These are phyloP conservation scores for Candida broadrunensis DNA, from an alignment of 805 yeast species.

Conservation along the genomic window DNA sequence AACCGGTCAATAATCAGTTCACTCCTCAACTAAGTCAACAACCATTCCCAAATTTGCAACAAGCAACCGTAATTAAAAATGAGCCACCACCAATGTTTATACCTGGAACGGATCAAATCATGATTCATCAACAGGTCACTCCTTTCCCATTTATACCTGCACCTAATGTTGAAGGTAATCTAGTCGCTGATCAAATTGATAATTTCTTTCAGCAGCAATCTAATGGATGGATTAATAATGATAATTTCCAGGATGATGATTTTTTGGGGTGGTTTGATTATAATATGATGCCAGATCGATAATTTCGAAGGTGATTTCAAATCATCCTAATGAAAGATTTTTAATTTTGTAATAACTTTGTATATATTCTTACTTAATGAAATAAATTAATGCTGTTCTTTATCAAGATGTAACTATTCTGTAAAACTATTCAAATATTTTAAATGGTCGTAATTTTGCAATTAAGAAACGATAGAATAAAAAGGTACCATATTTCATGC, in stretches of 20 bases:
- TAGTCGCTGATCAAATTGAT: constrained; percentile 39
- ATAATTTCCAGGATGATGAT: constrained; percentile 63
- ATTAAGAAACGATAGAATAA: neutral
- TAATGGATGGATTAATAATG: constrained; percentile 78
- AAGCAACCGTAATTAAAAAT: neutral
- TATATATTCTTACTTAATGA: too few relatives aligned
- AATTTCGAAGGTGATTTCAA: neutral
- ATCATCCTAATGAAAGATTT: neutral
- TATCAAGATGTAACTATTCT: too few relatives aligned
- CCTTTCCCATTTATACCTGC: constrained; percentile 1
- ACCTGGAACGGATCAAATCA: constrained; percentile 2
- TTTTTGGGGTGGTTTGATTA: constrained; percentile 92
- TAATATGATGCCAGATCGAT: constrained; percentile 34
- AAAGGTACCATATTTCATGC: too few relatives aligned
- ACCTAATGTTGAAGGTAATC: constrained; percentile 2
- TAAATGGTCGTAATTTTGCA: too few relatives aligned
- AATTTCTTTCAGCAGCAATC: constrained; percentile 77
- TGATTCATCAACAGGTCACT: constrained; percentile 3
- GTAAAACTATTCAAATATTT: neutral
- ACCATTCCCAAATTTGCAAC: constrained; percentile 1
- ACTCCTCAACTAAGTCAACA: constrained; percentile 4
- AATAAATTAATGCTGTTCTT: too few relatives aligned
- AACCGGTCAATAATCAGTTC: constrained; percentile 3
- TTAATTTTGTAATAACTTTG: neutral
- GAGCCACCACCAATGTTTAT: constrained; percentile 2